Base-by-base conservation (phyloP, 352 stramenopile genomes). In the Phytophthora fragariae region DNA sequence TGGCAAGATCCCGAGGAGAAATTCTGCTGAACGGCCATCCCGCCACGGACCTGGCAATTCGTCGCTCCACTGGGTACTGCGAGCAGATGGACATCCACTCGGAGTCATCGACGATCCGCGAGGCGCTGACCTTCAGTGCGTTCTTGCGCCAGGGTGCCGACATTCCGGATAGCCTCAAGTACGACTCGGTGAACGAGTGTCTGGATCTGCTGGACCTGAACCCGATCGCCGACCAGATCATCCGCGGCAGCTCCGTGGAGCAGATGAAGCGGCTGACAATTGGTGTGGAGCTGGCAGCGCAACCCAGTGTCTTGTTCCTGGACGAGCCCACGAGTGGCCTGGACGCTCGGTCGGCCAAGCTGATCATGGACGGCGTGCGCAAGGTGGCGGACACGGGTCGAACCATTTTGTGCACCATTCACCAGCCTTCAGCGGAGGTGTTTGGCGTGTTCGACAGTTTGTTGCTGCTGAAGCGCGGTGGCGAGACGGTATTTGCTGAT, bases 21-120 rank as follows among this genome's bases (percentile, higher is more conserved):
- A 93, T 99, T 55, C 69, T 87, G 10, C 61, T 99, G 7, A 99
- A 99, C 76, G 96, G 97, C 35, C 82, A 94, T 65, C 60, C 72
- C 0, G 89, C 79, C 1, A 85, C 73, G 0, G 70, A 73, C 14
- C 14, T 81, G 52, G 69, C 72, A 2, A 76, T 84, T 39, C 75
- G 71, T 6, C 69, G 69, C 1, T 62, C 35, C 12, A 75, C 62
- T 24, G 68, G 68, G 0, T 79, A 79, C 44, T 72, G 79, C n/a
- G 78, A 85, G 17, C 68, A 83, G 24, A 79, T 84, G 68, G 75
- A 85, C 33, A 70, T 83, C 14, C 61, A 81, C 39, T 66, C 53
- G 27, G 57, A 81, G 11, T 54, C 61, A 12, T 75, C 68, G 4
- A 75, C 68, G 29, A 35, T 75, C 19, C 77, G 90, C n/a, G 93